These are phyloP conservation scores for Coemansia furcata DNA, from an alignment of 192 early-diverging fungal genomes.

Conservation along the genomic window DNA sequence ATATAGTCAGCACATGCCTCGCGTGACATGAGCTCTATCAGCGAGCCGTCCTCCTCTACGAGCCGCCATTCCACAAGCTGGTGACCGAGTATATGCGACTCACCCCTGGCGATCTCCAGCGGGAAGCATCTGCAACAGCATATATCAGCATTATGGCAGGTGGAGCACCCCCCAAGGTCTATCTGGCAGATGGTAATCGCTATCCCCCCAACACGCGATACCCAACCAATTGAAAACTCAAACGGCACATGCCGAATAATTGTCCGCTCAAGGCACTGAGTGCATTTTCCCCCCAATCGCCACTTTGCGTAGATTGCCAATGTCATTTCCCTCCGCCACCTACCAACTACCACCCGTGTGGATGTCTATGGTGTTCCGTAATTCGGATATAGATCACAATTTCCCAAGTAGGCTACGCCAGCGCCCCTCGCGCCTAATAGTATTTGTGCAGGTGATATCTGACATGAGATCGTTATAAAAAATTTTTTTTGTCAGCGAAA, in stretches of 20 bases:
- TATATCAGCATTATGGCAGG: not conserved
- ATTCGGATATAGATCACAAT: not conserved
- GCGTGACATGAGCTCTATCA: not conserved
- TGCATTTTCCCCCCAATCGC: not conserved
- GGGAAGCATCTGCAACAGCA: not conserved
- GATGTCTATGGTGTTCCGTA: not conserved
- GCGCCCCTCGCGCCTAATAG: not conserved
- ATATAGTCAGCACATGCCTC: not conserved
- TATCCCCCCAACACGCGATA: not conserved
- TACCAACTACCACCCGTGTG: not conserved
- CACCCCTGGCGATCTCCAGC: not conserved
- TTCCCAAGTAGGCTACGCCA: not conserved
- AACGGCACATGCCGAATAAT: not conserved
- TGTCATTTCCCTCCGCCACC: not conserved
- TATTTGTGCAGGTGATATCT: not conserved
- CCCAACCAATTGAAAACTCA: not conserved
- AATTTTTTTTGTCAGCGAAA: not conserved
- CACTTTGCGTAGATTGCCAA: not conserved
- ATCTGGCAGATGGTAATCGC: not conserved
- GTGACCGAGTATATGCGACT: not conserved
- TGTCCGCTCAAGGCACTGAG: not conserved
- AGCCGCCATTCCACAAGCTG: not conserved
- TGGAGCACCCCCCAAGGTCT: not conserved
- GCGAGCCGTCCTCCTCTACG: not conserved
- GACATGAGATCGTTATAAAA: not conserved